These are phyloP conservation scores for Colletotrichum sp. DNA, from an alignment of 2,329 filamentous ascomycete genomes.

Conservation along the genomic window DNA sequence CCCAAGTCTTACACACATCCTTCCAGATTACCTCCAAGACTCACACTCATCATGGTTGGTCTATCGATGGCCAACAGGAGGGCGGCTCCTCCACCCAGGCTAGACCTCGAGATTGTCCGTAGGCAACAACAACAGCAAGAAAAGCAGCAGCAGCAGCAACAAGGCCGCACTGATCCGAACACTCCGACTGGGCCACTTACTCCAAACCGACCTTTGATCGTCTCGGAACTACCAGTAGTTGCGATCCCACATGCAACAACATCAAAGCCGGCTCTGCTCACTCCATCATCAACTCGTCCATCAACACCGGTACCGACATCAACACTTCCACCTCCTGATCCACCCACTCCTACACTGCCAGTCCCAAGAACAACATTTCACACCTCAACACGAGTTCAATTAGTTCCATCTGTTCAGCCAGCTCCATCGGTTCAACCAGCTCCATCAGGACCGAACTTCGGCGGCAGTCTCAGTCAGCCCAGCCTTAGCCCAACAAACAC, in stretches of 20 bases:
- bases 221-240: not conserved
- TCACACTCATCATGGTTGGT: not conserved
- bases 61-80: not conserved
- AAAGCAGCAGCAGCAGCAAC: not conserved
- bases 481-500: not conserved
- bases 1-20: not conserved
- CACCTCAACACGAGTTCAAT: not conserved
- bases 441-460: not conserved
- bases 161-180: not conserved
- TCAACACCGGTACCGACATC: not conserved
- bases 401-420: not conserved
- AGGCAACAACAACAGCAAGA: not conserved
- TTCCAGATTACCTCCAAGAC: not conserved
- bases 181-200: not conserved
- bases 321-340: not conserved
- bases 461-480: not conserved
- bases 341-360: not conserved
- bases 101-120: not conserved
- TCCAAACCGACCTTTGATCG: not conserved
- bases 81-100: not conserved
- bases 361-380: not conserved
- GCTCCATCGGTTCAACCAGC: not conserved
- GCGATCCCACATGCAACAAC: not conserved
- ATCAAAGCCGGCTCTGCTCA: not conserved
- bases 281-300: not conserved